Conservation (phyloP, 1,284 basidiomycete species). For the Irpex sp. region DNA sequence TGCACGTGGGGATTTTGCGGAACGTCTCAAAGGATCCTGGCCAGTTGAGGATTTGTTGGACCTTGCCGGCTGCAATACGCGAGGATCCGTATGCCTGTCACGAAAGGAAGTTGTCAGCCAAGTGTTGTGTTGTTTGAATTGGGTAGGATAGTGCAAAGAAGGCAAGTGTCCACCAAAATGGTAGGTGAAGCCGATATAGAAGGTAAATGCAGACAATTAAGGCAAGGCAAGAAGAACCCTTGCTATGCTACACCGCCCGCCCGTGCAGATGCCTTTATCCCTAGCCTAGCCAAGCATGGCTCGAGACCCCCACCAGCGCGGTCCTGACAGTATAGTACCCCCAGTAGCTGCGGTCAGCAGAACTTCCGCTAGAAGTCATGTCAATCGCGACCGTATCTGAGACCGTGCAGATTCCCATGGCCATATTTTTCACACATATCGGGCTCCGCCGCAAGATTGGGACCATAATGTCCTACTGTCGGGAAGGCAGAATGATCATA, state of each 20-base stretch:
- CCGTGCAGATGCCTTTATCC: background rate
- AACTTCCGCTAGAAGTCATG: background rate
- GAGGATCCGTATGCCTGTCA: conserved; percentile 70
- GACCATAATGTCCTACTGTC: background rate
- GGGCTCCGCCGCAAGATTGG: background rate
- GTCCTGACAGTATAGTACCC: background rate
- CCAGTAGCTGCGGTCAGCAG: background rate
- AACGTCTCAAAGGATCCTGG: conserved; percentile 75
- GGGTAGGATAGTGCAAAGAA: too few relatives aligned
- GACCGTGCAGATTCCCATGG: background rate
- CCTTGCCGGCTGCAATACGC: conserved; percentile 67
- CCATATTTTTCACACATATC: background rate
- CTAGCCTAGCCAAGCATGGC: background rate
- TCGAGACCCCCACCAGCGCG: background rate
- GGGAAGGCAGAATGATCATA: background rate
- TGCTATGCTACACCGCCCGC: background rate
- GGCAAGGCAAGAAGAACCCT: background rate
- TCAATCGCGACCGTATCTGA: background rate
- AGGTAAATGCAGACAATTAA: background rate
- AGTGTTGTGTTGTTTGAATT: too few relatives aligned
- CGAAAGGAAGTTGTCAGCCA: background rate
- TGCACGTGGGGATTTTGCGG: conserved; percentile 75
- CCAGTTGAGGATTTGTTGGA: conserved; percentile 77
- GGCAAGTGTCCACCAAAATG: too few relatives aligned
- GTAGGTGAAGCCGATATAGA: background rate